A percentile compares a stretch with the other conserved stretches of the same genome.
Evolutionary conservation across 2,329 filamentous ascomycete species (phyloP).

Genomic region (Epichloe sylvatica): DNA sequence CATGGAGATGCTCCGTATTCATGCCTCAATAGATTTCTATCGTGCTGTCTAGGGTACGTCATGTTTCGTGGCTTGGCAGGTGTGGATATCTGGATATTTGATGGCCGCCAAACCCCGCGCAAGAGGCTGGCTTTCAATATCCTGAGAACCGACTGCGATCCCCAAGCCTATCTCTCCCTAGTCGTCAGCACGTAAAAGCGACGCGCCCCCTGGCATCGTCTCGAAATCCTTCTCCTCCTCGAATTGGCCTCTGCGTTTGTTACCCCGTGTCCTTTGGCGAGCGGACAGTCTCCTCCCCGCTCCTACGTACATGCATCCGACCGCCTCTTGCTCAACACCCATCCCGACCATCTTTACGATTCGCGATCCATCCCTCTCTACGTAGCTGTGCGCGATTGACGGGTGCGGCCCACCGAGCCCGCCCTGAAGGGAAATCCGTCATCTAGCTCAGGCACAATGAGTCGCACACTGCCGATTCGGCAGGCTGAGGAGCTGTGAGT

Average conservation of each 20-base stretch:
- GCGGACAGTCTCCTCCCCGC: neutral
- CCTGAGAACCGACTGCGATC: neutral
- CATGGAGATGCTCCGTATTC: too few species aligned
- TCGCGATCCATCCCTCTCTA: neutral
- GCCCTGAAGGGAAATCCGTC: neutral
- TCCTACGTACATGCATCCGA: constrained; percentile 1
- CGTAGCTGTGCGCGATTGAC: neutral
- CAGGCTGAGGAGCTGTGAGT: constrained; percentile 83
- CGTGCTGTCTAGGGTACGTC: too few species aligned
- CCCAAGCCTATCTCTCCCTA: neutral
- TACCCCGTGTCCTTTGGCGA: neutral
- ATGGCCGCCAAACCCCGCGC: too few species aligned
- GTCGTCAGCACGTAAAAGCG: neutral
- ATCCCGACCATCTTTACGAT: neutral
- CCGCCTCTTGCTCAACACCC: constrained; percentile 3
- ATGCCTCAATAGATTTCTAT: too few species aligned
- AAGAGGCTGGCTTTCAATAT: too few species aligned
- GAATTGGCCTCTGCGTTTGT: neutral
- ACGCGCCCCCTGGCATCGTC: neutral
- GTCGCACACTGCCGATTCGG: constrained; percentile 58
- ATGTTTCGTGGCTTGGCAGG: too few species aligned
- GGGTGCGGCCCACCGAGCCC: constrained; percentile 3
- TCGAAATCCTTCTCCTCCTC: neutral
- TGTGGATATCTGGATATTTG: too few species aligned
- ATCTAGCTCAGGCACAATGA: constrained; percentile 35